Percentiles rank a stretch among this genome's conserved stretches.
These are phyloP conservation scores for Blastobotrys elegans DNA, from an alignment of 1,139 yeast species.

Conservation along the genomic window DNA sequence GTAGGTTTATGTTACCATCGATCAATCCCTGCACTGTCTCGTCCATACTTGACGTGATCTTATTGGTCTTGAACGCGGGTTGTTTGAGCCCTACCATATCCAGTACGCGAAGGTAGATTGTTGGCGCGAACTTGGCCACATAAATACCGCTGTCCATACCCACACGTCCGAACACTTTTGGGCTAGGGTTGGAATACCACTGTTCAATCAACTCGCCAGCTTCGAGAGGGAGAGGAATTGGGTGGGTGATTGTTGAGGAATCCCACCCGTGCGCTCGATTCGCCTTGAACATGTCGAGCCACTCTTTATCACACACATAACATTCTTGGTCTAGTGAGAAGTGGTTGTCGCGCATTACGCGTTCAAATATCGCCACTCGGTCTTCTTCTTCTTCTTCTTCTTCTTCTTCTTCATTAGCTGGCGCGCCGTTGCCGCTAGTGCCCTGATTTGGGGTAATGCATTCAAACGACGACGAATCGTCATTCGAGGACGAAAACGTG, in stretches of 20 bases:
- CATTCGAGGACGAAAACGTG: background rate
- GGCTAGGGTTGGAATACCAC: background rate
- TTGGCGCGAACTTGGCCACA: conserved; percentile 3
- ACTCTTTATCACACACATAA: background rate
- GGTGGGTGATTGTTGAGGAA: background rate
- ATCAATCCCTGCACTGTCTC: conserved; percentile 6
- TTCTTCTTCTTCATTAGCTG: background rate
- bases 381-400: background rate
- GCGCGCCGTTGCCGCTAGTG: background rate
- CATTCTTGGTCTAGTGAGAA: conserved; percentile 4
- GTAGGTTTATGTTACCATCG: background rate
- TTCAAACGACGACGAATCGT: conserved; percentile 1
- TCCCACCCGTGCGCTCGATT: background rate
- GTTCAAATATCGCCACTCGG: background rate
- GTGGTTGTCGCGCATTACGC: background rate
- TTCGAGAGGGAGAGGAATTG: conserved; percentile 1
- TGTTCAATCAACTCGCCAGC: conserved; percentile 7
- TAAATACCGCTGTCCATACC: background rate
- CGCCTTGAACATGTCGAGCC: background rate
- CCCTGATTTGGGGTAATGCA: background rate
- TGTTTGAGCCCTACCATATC: conserved; percentile 2
- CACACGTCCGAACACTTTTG: background rate
- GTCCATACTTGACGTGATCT: background rate
- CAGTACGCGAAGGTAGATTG: conserved; percentile 2
- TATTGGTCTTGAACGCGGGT: background rate